Percentiles rank a stretch among this genome's conserved stretches.
Evolutionary conservation across 1,284 basidiomycete genomes (phyloP).

Genomic region (Vanrija humicola): DNA sequence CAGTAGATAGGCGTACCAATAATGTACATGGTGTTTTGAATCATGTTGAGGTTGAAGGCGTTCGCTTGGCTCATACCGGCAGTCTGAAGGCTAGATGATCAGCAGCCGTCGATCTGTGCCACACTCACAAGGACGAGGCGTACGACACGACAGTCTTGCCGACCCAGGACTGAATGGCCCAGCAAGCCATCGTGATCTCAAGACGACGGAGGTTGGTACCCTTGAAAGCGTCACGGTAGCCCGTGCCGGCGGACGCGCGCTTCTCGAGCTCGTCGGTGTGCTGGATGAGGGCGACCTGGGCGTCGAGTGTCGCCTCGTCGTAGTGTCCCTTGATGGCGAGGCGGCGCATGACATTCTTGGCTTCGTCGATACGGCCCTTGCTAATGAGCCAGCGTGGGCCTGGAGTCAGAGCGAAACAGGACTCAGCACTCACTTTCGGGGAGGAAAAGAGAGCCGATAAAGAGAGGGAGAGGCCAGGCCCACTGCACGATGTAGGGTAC

Average conservation of each 20-base stretch:
- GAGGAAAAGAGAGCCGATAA: conserved; percentile 34
- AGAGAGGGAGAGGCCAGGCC: conserved; percentile 38
- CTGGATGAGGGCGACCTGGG: conserved; percentile 38
- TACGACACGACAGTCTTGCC: conserved; percentile 1
- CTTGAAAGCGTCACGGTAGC: conserved; percentile 50
- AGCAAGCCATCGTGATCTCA: conserved; percentile 34
- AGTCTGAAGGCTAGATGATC: background rate
- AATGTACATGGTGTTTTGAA: background rate
- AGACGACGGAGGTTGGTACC: conserved; percentile 49
- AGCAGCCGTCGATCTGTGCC: background rate
- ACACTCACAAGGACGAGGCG: background rate
- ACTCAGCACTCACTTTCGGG: conserved; percentile 16
- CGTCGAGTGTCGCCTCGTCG: conserved; percentile 36
- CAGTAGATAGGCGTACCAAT: background rate
- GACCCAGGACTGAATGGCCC: conserved; percentile 6
- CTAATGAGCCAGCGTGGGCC: conserved; percentile 50
- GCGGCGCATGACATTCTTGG: conserved; percentile 31
- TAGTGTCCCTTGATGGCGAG: conserved; percentile 37
- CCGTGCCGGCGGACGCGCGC: conserved; percentile 34
- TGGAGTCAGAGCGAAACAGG: background rate
- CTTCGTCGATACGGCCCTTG: conserved; percentile 46
- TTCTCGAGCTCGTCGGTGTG: conserved; percentile 24
- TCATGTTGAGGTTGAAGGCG: background rate
- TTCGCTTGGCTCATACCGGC: background rate
- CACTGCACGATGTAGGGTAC: conserved; percentile 34